Base-by-base conservation (phyloP, 495 filamentous ascomycete genomes). In the Penicillium nucicola region DNA sequence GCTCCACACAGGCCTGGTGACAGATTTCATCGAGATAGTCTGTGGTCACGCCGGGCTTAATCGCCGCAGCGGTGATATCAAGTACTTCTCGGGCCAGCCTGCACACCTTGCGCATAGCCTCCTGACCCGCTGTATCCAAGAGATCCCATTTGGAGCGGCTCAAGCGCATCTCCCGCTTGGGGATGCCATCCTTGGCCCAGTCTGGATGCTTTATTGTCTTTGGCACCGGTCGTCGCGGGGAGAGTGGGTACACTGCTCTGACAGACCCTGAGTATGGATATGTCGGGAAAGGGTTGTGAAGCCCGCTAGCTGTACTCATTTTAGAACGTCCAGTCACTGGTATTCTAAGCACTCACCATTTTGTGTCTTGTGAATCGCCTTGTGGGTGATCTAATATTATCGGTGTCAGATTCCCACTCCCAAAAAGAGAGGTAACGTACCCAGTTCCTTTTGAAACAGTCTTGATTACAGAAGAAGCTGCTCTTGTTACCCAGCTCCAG, bases 371-470 rank as follows among this genome's bases (percentile, higher is more conserved):
- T 59, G 82, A 53, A 78, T 65, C 63, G 79, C 73, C 69, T 90
- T 92, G 65, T 95, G 90, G 39, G 84, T 51, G 37, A 68, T 57
- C 68, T 95, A 85, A 53, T 84, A 88, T 11, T 86, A 90, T 58
- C 91, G 85, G 61, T 90, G 47, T 15, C 10, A 42, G 34, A 53
- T 60, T 62, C 53, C 33, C 45, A 65, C 20, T 42, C 6, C n/a
- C n/a, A n/a, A 33, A 41, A 45, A 48, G 25, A 19, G 22, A 33
- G 49, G 47, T 37, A 48, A 55, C 82, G 58, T 72, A 93, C 89
- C 90, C 90, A 95, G 69, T 85, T 93, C 63, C 78, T 82, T 74
- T 92, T 95, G 71, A 95, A 95, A 74, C 90, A 95, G 53, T 95
- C 90, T 63, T 95, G 90, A 1, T 86, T 84, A 71, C 90, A 95